Base-by-base conservation (phyloP, 2,329 filamentous ascomycete species). In the Pyricularia sp. region DNA sequence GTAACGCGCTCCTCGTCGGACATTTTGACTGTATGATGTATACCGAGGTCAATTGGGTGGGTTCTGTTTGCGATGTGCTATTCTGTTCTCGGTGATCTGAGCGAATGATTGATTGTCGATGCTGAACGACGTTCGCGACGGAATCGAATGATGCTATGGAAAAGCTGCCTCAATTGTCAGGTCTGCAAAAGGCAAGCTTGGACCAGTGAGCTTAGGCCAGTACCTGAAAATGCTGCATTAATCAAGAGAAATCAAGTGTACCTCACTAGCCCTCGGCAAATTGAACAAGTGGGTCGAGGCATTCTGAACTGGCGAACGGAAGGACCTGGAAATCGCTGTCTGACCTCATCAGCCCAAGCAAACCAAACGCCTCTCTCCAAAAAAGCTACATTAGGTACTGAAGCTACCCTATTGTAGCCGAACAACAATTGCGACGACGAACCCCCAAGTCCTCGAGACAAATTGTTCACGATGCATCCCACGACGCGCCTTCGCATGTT, bases 1-100 rank as follows among this genome's bases (percentile, higher is more conserved):
- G 93, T 97, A 72, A 84, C 83, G 79, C 84, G 84, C 79, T 96
- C 90, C 74, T 90, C 88, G 81, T 96, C 91, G 78, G 92, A 89
- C 93, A 99, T 99, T 73, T 81, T 93, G 85, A 79, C 79, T 75
- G 76, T 76, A 57, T 73, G 70, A 69, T 73, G 24, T n/a, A 53
- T 55, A 16, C 49, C 40, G 62, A 8, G 62, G 31, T 40, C 73
- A 69, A 69, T 71, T 70, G 66, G 68, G 68, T 64, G 66, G 71
- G 71, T 73, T 40, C 13, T 62, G 61, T n/a, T n/a, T 62, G 62
- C 40, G 26, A 19, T 12, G 22, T 63, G 24, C 40, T 24, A 44
- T 30, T 19, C 24, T 22, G 3, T 49, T 62, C 8, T 63, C 12
- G 9, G 24, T 55, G 40, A 31, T 62, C 44, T 28, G n/a, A 10